Evolutionary conservation across 306 rosid genomes (phyloP), one percentile per base, ranked within the genome.

Genomic region (Leucaena leucocephala): DNA sequence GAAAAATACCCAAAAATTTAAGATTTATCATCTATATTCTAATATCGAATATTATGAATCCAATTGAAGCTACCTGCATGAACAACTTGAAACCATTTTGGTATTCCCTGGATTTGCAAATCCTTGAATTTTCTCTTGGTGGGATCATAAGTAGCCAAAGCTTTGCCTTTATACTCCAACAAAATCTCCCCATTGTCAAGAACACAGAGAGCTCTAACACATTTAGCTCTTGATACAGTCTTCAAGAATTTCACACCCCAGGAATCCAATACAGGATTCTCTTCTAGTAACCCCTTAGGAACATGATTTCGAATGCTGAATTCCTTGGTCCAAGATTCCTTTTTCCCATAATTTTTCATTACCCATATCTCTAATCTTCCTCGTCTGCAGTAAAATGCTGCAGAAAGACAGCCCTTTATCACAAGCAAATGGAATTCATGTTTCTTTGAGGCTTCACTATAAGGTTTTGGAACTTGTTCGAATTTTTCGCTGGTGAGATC

Each of bases 1-100:
- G 3, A 38, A n/a, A n/a, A n/a, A n/a, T n/a, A n/a, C 40, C 40
- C 40, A 3, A 38, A 38, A 1, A 1, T 38, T 3, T 38, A 38
- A 38, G 3, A 38, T 38, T 38, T 38, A 3, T 5, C 40, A 38
- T 38, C 4, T 38, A 27, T 27, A 57, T 21, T 57, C 13, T 21
- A 8, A 19, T 34, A 10, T 57, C 63, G 0, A 57, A 19, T 57
- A 57, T 57, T 22, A 58, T 21, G 36, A 36, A 15, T 70, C 74
- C 66, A 81, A 75, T 63, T 79, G 77, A 85, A 76, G 52, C 77
- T 78, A 8, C 86, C 89, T 8, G 65, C 72, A 76, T 88, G 91
- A 85, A 88, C 86, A 70, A 83, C 75, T 64, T 86, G 89, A 80
- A 83, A 85, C 91, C 84, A 85, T 39, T 65, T 76, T 4, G 91